Evolutionary conservation across 768 basidiomycete species (phyloP).

Genomic region (Coprinopsis cinerea): DNA sequence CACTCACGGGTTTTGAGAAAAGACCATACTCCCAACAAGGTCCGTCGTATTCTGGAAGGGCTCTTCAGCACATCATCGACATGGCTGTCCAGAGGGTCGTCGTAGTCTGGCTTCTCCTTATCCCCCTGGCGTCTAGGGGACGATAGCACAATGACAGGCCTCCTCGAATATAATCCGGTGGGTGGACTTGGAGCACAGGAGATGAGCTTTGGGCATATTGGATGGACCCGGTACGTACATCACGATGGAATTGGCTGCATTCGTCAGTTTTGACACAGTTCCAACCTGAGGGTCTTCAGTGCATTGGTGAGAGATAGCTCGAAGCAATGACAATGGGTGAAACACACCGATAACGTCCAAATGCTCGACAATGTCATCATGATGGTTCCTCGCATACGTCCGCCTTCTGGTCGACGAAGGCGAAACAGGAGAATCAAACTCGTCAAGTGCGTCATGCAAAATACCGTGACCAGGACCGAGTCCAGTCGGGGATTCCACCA

Average conservation of each 20-base stretch:
- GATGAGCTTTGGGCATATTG: slow-evolving; percentile 1
- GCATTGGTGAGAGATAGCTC: neutral
- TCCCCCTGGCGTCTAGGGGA: slow-evolving; percentile 23
- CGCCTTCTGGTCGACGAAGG: neutral
- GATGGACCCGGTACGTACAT: slow-evolving; percentile 35
- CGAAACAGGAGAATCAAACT: neutral
- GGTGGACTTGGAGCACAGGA: slow-evolving; percentile 43
- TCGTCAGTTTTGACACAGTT: slow-evolving; percentile 68
- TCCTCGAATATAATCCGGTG: slow-evolving; percentile 60
- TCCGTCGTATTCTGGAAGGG: slow-evolving; percentile 52
- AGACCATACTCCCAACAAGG: slow-evolving; percentile 67
- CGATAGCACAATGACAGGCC: slow-evolving; percentile 59
- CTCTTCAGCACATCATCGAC: slow-evolving; percentile 70
- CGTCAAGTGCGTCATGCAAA: neutral
- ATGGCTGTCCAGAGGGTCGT: slow-evolving; percentile 62
- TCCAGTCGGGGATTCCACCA: neutral
- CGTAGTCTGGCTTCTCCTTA: slow-evolving; percentile 26
- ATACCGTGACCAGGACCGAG: neutral
- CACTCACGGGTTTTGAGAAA: slow-evolving; percentile 78
- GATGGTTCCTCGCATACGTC: slow-evolving; percentile 35
- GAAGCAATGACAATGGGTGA: neutral
- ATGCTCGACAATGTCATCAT: slow-evolving; percentile 79
- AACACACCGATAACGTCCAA: slow-evolving; percentile 69
- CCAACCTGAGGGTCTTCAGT: slow-evolving; percentile 63
- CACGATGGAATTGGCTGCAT: slow-evolving; percentile 74